Evolutionary conservation across 176 grass and related monocot genomes (phyloP).

Genomic region (Phoenix dactylifera): DNA sequence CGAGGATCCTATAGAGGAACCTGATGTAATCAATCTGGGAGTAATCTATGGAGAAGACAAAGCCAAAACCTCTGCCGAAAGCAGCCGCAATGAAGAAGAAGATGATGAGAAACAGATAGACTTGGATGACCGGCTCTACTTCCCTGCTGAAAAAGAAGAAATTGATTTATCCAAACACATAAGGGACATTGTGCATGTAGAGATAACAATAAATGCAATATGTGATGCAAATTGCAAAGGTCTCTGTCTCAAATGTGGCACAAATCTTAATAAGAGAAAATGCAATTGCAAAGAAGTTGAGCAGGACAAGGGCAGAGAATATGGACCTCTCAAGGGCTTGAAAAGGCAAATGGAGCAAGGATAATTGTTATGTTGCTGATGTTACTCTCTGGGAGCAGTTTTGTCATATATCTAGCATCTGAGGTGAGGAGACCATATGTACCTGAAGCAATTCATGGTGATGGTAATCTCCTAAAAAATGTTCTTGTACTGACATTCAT

Average conservation of each 20-base stretch:
- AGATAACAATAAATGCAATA: slow-evolving; percentile 51
- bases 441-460: no score
- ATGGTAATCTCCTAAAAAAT: no score
- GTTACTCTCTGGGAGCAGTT: no score
- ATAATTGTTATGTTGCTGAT: no score
- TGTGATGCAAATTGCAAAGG: slow-evolving; percentile 69
- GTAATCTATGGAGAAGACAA: slow-evolving; percentile 31
- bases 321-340: slow-evolving; percentile 41
- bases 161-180: slow-evolving; percentile 81
- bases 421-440: no score
- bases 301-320: background rate
- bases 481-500: no score
- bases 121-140: slow-evolving; percentile 72
- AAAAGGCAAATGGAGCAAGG: slow-evolving; percentile 37
- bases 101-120: slow-evolving; percentile 43
- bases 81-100: slow-evolving; percentile 5
- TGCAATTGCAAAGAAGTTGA: slow-evolving; percentile 33
- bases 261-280: slow-evolving; percentile 45
- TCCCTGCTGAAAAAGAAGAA: slow-evolving; percentile 47
- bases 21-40: slow-evolving; percentile 37
- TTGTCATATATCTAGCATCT: no score
- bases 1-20: slow-evolving; percentile 56
- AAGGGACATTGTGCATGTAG: slow-evolving; percentile 60
- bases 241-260: slow-evolving; percentile 43
- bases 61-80: slow-evolving; percentile 8